Evolutionary conservation across 441 rosid species (phyloP).

Genomic region (Jatropha podagrica): DNA sequence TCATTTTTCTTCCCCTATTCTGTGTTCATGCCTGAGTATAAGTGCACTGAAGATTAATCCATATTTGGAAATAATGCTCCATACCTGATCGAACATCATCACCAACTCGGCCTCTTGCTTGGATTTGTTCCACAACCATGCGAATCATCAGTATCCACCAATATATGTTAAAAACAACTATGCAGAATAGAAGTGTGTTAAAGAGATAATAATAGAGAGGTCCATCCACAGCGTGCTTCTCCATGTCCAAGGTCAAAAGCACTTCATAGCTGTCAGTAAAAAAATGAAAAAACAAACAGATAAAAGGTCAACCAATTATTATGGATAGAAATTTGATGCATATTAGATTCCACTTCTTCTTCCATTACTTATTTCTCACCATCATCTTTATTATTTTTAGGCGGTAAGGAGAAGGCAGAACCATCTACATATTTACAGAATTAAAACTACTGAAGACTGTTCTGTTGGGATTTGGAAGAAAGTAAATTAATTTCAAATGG

Average conservation of each 20-base stretch:
- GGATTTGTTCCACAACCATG: constrained; percentile 82
- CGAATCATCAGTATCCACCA: constrained; percentile 88
- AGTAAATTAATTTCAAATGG: neutral
- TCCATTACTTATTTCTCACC: neutral
- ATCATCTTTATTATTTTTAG: neutral
- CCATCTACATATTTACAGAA: neutral
- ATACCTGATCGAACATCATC: constrained; percentile 97
- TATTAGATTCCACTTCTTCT: neutral
- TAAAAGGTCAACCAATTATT: neutral
- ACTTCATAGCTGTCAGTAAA: constrained; percentile 70
- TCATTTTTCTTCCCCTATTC: neutral
- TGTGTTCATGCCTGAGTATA: neutral
- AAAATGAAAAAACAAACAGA: neutral
- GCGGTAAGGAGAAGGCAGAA: neutral
- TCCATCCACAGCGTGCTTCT: constrained; percentile 53
- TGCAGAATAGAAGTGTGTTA: constrained; percentile 71
- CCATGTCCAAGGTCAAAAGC: constrained; percentile 54
- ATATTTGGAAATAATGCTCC: constrained; percentile 12
- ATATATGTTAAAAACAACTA: constrained; percentile 80
- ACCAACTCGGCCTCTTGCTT: constrained; percentile 67
- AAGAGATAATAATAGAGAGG: constrained; percentile 77
- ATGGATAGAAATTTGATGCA: neutral
- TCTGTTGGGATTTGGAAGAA: neutral
- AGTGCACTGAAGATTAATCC: neutral
- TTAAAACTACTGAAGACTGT: too few species aligned